Percentiles rank a stretch among this genome's conserved stretches.
These are phyloP conservation scores for Pecoramyces ruminantium DNA, from an alignment of 192 early-diverging fungal species.

Conservation along the genomic window DNA sequence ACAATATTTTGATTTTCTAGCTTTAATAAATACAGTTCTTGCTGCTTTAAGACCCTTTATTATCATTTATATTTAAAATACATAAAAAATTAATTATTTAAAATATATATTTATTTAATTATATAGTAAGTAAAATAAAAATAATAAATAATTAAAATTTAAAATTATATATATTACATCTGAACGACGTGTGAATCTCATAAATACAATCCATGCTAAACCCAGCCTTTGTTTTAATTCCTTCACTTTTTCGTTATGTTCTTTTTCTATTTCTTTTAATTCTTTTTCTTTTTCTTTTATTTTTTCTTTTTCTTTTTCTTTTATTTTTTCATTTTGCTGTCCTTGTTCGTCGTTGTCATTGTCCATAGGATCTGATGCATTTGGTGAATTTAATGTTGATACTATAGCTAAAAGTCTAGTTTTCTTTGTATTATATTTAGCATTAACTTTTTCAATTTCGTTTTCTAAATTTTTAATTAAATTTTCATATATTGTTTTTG, in stretches of 20 bases:
- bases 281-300: conserved; percentile 1
- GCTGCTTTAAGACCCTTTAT: conserved; percentile 47
- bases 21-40: conserved; percentile 56
- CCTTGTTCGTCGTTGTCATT: neutral
- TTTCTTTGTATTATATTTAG: conserved; percentile 18
- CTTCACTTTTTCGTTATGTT: conserved; percentile 29
- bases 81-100: neutral
- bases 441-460: conserved; percentile 11
- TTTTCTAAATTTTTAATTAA: conserved; percentile 15
- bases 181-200: conserved; percentile 58
- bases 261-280: conserved; percentile 4
- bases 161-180: too few relatives aligned
- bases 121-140: too few relatives aligned
- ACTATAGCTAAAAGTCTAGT: conserved; percentile 3
- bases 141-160: too few relatives aligned
- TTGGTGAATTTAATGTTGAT: neutral
- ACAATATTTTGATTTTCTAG: conserved; percentile 50
- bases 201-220: conserved; percentile 74
- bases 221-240: conserved; percentile 35
- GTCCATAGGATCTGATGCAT: neutral
- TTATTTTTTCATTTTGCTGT: neutral
- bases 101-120: too few relatives aligned
- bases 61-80: neutral
- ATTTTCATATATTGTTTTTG: conserved; percentile 17
- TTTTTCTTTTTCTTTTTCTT: conserved; percentile 1